These are phyloP conservation scores for Aspergillus avenaceus DNA, from an alignment of 495 filamentous ascomycete genomes.

Conservation along the genomic window DNA sequence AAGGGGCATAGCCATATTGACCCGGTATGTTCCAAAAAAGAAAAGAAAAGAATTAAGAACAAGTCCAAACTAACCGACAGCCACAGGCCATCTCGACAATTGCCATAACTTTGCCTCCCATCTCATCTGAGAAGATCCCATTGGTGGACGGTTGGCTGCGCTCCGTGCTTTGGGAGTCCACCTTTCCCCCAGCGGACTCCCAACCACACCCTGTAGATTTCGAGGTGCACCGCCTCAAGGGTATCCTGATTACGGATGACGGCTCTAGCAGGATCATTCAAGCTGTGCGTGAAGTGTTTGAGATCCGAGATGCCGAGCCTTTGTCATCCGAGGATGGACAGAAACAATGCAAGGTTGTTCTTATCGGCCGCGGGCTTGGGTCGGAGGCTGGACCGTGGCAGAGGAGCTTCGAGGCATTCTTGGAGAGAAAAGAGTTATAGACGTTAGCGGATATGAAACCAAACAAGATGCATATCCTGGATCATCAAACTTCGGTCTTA, in stretches of 20 bases:
- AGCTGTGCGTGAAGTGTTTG: constrained; percentile 89
- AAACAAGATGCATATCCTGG: neutral
- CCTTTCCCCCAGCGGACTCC: constrained; percentile 44
- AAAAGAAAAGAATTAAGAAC: no score
- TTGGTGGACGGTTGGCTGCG: constrained; percentile 78
- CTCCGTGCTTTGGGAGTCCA: constrained; percentile 76
- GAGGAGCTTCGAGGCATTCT: constrained; percentile 31
- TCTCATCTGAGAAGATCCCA: constrained; percentile 50
- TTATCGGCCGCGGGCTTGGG: constrained; percentile 69
- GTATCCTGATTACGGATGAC: constrained; percentile 57
- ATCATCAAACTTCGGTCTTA: no score
- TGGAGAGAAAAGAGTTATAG: constrained; percentile 8
- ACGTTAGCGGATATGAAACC: neutral
- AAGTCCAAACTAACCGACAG: neutral
- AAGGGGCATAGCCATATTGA: constrained; percentile 81
- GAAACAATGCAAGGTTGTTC: constrained; percentile 64
- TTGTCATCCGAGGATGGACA: constrained; percentile 19
- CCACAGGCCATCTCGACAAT: constrained; percentile 82
- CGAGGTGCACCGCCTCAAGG: constrained; percentile 86
- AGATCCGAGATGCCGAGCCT: constrained; percentile 66
- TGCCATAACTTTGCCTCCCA: constrained; percentile 55
- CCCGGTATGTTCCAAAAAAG: constrained; percentile 60
- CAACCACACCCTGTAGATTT: constrained; percentile 32
- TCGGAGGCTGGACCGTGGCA: constrained; percentile 25
- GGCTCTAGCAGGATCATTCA: constrained; percentile 75